These are phyloP conservation scores for Boeremia lycopersici DNA, from an alignment of 2,329 filamentous ascomycete species.

Conservation along the genomic window DNA sequence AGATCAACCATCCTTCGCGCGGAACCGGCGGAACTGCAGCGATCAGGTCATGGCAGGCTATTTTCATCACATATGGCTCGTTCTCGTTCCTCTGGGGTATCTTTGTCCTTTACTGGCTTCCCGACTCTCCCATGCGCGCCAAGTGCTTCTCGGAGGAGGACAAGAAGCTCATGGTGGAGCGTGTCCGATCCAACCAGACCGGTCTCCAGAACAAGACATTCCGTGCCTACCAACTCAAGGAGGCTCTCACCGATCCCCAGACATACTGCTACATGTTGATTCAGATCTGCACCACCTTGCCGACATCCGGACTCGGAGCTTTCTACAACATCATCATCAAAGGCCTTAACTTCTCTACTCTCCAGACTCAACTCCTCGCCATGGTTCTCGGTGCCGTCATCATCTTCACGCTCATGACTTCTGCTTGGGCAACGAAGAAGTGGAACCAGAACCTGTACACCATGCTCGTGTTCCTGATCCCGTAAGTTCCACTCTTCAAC, in stretches of 20 bases:
- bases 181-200: constrained; percentile 54
- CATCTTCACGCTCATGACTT: constrained; percentile 70
- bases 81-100: constrained; percentile 68
- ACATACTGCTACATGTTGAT: constrained; percentile 63
- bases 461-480: constrained; percentile 70
- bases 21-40: constrained; percentile 47
- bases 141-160: constrained; percentile 71
- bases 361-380: constrained; percentile 74
- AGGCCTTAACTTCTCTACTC: constrained; percentile 66
- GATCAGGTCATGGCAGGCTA: constrained; percentile 70
- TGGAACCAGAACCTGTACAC: constrained; percentile 70
- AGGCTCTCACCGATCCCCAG: constrained; percentile 69
- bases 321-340: constrained; percentile 78
- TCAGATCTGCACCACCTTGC: constrained; percentile 73
- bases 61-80: constrained; percentile 70
- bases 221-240: constrained; percentile 59
- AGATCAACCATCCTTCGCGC: constrained; percentile 28
- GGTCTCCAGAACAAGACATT: constrained; percentile 57
- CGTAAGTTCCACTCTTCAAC: constrained; percentile 53
- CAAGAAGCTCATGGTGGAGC: constrained; percentile 62
- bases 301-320: constrained; percentile 73
- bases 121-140: constrained; percentile 72
- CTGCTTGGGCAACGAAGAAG: constrained; percentile 71
- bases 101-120: constrained; percentile 55
- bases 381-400: constrained; percentile 79